A percentile compares a stretch with the other conserved stretches of the same genome.
Evolutionary conservation across 176 grass and related monocot genomes (phyloP).

Genomic region (Oryza meyeriana): DNA sequence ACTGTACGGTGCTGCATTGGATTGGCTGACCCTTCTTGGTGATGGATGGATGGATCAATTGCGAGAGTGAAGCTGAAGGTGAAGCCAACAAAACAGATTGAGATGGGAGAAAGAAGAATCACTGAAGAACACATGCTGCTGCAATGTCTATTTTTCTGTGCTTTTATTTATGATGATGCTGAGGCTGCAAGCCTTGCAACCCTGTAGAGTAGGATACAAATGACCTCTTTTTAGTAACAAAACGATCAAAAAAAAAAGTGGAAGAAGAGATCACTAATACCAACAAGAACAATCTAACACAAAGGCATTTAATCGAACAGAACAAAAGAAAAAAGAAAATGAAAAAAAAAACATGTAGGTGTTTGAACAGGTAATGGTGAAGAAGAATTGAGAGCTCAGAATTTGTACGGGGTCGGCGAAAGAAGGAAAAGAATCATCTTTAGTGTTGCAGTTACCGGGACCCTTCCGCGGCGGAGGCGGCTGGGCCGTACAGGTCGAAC

Average conservation of each 20-base stretch:
- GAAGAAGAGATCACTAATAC: constrained; percentile 49
- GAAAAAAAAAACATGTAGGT: constrained; percentile 40
- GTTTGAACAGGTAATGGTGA: constrained; percentile 59
- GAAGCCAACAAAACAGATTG: constrained; percentile 26
- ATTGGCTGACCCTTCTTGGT: constrained; percentile 16
- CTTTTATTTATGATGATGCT: constrained; percentile 42
- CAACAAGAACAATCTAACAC: constrained; percentile 49
- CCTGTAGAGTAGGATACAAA: constrained; percentile 43
- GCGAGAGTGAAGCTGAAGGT: constrained; percentile 15
- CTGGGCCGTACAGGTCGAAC: constrained; percentile 73
- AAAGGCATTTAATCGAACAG: constrained; percentile 28
- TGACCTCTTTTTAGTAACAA: constrained; percentile 15
- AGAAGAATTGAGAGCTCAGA: constrained; percentile 53
- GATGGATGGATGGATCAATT: constrained; percentile 27
- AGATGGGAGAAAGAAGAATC: background rate
- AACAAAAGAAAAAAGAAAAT: background rate
- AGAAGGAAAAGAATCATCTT: constrained; percentile 56
- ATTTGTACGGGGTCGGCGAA: constrained; percentile 49
- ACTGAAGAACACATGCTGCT: constrained; percentile 29
- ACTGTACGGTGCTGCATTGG: constrained; percentile 28
- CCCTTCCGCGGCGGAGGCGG: constrained; percentile 25
- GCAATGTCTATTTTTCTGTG: constrained; percentile 31
- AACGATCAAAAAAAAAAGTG: constrained; percentile 38
- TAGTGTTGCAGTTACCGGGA: constrained; percentile 51
- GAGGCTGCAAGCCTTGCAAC: constrained; percentile 14